phyloP scores from a whole-genome alignment of 2,329 filamentous ascomycete species.

The Lecanicillium sp. region DNA sequence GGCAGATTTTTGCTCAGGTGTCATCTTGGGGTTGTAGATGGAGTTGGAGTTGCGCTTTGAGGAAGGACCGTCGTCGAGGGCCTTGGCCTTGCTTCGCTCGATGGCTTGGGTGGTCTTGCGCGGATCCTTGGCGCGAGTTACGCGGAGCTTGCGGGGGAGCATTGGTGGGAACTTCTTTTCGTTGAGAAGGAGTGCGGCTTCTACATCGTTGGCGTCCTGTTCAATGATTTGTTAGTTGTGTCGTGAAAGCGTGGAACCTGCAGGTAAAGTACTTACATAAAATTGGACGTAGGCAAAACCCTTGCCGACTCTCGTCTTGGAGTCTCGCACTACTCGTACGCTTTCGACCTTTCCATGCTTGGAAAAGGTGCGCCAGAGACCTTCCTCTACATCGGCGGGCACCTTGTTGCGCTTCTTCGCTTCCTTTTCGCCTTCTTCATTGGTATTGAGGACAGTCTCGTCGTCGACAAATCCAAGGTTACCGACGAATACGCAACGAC shows the following conservation, averaged over 20 bases:
- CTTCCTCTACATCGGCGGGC: slow-evolving; percentile 85
- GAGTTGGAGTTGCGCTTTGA: slow-evolving; percentile 24
- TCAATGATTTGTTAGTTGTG: slow-evolving; percentile 12
- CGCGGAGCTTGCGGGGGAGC: slow-evolving; percentile 80
- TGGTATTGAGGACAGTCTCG: slow-evolving; percentile 61
- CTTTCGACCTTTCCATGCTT: slow-evolving; percentile 77
- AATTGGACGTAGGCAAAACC: slow-evolving; percentile 98
- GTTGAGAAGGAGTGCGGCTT: slow-evolving; percentile 80
- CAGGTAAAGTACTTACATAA: slow-evolving; percentile 47
- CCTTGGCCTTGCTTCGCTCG: slow-evolving; percentile 21
- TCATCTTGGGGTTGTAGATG: slow-evolving; percentile 61
- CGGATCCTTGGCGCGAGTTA: slow-evolving; percentile 74
- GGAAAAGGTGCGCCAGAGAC: slow-evolving; percentile 74
- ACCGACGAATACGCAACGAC: slow-evolving; percentile 89
- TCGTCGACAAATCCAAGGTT: slow-evolving; percentile 96
- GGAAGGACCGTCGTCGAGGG: slow-evolving; percentile 9
- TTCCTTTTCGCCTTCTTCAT: slow-evolving; percentile 56
- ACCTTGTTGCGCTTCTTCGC: slow-evolving; percentile 66
- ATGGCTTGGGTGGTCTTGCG: slow-evolving; percentile 47
- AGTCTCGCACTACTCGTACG: slow-evolving; percentile 84
- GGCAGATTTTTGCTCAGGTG: slow-evolving; percentile 60
- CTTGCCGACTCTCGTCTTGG: slow-evolving; percentile 87
- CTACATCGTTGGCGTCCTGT: slow-evolving; percentile 75
- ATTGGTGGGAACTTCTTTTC: slow-evolving; percentile 91
- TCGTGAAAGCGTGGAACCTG: too few relatives aligned